phyloP scores from a whole-genome alignment of 2,329 filamentous ascomycete genomes.

The Cladosporium sp. region DNA sequence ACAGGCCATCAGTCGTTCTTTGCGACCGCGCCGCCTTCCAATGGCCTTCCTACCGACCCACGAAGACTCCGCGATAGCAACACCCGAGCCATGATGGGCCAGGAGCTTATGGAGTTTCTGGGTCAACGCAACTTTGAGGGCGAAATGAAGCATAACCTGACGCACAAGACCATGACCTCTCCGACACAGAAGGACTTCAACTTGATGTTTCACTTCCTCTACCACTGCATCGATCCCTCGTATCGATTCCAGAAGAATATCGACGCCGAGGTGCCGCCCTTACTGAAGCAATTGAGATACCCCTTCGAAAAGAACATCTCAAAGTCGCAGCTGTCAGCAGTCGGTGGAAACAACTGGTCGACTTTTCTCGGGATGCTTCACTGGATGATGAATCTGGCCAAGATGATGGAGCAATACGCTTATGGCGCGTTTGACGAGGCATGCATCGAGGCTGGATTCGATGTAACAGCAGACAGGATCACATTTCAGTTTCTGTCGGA shows the following conservation, averaged over 20 bases:
- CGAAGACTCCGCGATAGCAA: slow-evolving; percentile 76
- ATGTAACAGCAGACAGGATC: slow-evolving; percentile 85
- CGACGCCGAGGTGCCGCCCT: slow-evolving; percentile 87
- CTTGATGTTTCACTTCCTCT: slow-evolving; percentile 96
- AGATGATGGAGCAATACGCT: slow-evolving; percentile 85
- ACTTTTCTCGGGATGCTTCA: slow-evolving; percentile 90
- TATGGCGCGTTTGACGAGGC: slow-evolving; percentile 81
- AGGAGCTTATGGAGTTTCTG: slow-evolving; percentile 88
- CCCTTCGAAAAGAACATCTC: slow-evolving; percentile 94
- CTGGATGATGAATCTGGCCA: slow-evolving; percentile 98
- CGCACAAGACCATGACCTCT: slow-evolving; percentile 84
- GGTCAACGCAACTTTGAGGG: slow-evolving; percentile 93
- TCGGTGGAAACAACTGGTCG: slow-evolving; percentile 95
- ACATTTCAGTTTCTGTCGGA: slow-evolving; percentile 89
- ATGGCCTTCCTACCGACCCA: slow-evolving; percentile 80
- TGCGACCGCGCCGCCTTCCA: slow-evolving; percentile 74
- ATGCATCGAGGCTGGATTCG: slow-evolving; percentile 80
- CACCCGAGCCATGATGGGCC: slow-evolving; percentile 77
- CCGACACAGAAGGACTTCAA: slow-evolving; percentile 99
- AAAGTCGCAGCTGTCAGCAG: slow-evolving; percentile 91
- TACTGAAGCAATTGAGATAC: slow-evolving; percentile 90
- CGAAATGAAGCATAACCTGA: slow-evolving; percentile 94
- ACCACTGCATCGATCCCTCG: slow-evolving; percentile 89
- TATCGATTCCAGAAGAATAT: slow-evolving; percentile 93
- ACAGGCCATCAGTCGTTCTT: slow-evolving; percentile 87